Base-by-base conservation (phyloP, 352 stramenopile genomes). In the Aphanomyces invadans region DNA sequence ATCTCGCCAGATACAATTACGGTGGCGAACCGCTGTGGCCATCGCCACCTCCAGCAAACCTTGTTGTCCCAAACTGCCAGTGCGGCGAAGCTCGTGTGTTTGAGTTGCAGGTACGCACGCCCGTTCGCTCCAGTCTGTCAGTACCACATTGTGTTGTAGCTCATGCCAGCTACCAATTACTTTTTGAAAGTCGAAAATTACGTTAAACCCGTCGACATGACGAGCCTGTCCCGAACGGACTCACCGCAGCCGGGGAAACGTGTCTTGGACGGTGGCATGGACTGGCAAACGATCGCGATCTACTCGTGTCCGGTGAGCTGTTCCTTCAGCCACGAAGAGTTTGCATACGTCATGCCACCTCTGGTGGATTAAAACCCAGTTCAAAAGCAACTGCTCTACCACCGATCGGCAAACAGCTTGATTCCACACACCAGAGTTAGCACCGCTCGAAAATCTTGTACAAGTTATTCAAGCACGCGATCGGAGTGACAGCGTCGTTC, bases 381-480 rank as follows among this genome's bases (percentile, higher is more conserved):
- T n/a, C n/a, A 2, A 36, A 17, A 38, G 19, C 26, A 42, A 42
- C 36, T 42, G 15, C 7, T 42, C 7, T 42, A 42, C n/a, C n/a
- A n/a, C n/a, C n/a, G n/a, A n/a, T n/a, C n/a, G n/a, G n/a, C n/a
- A n/a, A n/a, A n/a, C n/a, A n/a, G n/a, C n/a, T n/a, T n/a, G n/a
- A n/a, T n/a, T n/a, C n/a, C n/a, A n/a, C n/a, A n/a, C n/a, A n/a
- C n/a, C n/a, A 53, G 29, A 28, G 12, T 86, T 74, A 98, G 71
- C 97, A 99, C 12, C 97, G 80, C 78, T 99, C 97, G 80, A 99
- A 99, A 52, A 99, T 96, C 72, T 97, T 96, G 76, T 99, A 99
- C 42, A 99, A 83, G 51, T 96, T 97, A 64, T 94, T 97, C 32
- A 99, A 81, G 71, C 87, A 95, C 26, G 96, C 95, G 15, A 99